A percentile compares a stretch with the other conserved stretches of the same genome.
Evolutionary conservation across 1,139 yeast species (phyloP).

Genomic region (Lodderomyces parapsilosis): DNA sequence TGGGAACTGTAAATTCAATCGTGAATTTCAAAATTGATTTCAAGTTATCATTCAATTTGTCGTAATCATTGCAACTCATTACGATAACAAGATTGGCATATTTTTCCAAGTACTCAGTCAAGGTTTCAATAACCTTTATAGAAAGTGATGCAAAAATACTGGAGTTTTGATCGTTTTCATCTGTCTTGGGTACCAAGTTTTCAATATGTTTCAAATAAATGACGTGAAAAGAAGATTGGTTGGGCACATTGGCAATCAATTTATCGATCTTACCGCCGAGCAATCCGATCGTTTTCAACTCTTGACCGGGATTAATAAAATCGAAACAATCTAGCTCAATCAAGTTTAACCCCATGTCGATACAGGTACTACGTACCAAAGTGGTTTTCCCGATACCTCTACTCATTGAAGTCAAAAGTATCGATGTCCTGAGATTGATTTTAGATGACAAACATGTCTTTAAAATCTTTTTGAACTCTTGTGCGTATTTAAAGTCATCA

Average conservation of each 20-base stretch:
- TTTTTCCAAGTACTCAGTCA: conserved; percentile 51
- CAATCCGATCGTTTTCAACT: conserved; percentile 75
- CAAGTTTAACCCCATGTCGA: conserved; percentile 64
- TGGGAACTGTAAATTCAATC: conserved; percentile 72
- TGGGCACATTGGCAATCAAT: conserved; percentile 23
- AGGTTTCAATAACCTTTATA: conserved; percentile 56
- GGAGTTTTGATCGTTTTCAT: conserved; percentile 60
- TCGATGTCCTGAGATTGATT: conserved; percentile 54
- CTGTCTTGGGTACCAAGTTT: conserved; percentile 65
- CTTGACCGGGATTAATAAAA: conserved; percentile 65
- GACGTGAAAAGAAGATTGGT: conserved; percentile 32
- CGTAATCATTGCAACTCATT: conserved; percentile 72
- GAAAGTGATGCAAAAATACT: conserved; percentile 54
- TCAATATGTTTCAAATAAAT: conserved; percentile 75
- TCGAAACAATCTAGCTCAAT: conserved; percentile 70
- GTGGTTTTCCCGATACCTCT: conserved; percentile 81
- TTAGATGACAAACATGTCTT: conserved; percentile 40
- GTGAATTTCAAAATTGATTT: conserved; percentile 77
- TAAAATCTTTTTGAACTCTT: conserved; percentile 50
- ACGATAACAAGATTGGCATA: conserved; percentile 50
- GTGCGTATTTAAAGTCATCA: conserved; percentile 48
- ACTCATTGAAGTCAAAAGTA: conserved; percentile 65
- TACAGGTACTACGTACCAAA: conserved; percentile 53
- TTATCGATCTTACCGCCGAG: conserved; percentile 76
- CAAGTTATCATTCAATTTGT: conserved; percentile 63